Conservation (phyloP, 2,329 filamentous ascomycete species). For the Colletotrichum echinochloae region DNA sequence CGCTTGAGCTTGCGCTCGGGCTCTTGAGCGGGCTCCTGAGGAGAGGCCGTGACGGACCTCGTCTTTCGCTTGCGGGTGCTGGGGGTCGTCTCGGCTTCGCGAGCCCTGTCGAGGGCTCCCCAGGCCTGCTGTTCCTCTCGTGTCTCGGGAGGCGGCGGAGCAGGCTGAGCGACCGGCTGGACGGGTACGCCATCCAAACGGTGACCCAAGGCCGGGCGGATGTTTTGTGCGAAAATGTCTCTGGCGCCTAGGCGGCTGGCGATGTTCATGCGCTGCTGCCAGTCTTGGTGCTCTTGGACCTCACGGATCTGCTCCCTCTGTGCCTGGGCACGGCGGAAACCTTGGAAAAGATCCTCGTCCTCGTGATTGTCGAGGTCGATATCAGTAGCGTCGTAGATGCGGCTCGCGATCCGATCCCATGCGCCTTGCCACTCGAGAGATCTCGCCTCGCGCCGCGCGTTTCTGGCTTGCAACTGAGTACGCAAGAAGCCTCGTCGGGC, state of each 20-base stretch:
- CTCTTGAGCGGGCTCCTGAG: constrained; percentile 72
- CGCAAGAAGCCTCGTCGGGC: constrained; percentile 59
- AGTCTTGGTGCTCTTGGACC: constrained; percentile 73
- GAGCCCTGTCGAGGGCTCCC: constrained; percentile 89
- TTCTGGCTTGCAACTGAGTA: constrained; percentile 68
- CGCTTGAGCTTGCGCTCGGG: constrained; percentile 89
- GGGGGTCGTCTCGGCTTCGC: constrained; percentile 69
- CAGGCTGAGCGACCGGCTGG: constrained; percentile 7
- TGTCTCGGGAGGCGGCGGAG: constrained; percentile 63
- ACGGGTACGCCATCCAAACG: constrained; percentile 65
- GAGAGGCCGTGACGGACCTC: constrained; percentile 77
- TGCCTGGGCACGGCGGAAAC: constrained; percentile 65
- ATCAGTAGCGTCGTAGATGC: constrained; percentile 75
- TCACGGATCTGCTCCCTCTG: constrained; percentile 60
- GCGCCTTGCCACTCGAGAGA: constrained; percentile 90
- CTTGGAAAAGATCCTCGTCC: constrained; percentile 71
- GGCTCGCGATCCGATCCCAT: constrained; percentile 75
- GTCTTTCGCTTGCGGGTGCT: constrained; percentile 79
- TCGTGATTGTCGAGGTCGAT: constrained; percentile 89
- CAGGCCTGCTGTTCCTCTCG: constrained; percentile 86
- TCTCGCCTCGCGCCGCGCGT: constrained; percentile 72
- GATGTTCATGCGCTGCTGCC: constrained; percentile 86
- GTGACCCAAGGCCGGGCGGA: constrained; percentile 69
- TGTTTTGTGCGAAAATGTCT: constrained; percentile 75
- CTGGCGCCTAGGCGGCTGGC: constrained; percentile 82